A percentile compares a stretch with the other conserved stretches of the same genome.
phyloP scores from a whole-genome alignment of 73 alveolate species.

The Blepharisma japonicum region DNA sequence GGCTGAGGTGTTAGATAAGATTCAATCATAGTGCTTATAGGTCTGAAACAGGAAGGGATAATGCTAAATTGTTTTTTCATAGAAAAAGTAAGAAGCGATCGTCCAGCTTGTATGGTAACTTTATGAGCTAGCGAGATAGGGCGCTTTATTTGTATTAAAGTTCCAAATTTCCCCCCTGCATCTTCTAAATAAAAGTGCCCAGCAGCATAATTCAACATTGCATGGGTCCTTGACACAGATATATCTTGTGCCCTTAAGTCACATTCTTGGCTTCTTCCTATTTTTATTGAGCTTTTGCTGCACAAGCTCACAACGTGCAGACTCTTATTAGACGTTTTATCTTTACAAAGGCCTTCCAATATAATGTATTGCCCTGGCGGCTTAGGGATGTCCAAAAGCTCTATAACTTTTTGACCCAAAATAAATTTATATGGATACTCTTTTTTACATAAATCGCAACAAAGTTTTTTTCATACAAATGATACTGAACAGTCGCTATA shows the following conservation, averaged over 20 bases:
- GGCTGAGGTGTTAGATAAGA: background rate
- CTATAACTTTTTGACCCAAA: background rate
- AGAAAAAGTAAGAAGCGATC: slow-evolving; percentile 44
- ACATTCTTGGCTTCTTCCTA: slow-evolving; percentile 87
- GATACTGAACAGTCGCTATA: slow-evolving; percentile 36
- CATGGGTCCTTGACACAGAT: slow-evolving; percentile 81
- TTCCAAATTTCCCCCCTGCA: slow-evolving; percentile 80
- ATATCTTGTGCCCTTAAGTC: slow-evolving; percentile 75
- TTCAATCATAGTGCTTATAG: background rate
- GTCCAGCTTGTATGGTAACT: slow-evolving; percentile 41
- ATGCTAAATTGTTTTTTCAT: slow-evolving; percentile 34
- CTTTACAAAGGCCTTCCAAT: slow-evolving; percentile 33
- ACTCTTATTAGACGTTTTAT: slow-evolving; percentile 13
- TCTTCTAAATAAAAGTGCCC: slow-evolving; percentile 73
- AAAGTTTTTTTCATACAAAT: slow-evolving; percentile 72
- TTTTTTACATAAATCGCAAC: slow-evolving; percentile 87
- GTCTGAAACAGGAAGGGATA: slow-evolving; percentile 28
- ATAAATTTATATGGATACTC: slow-evolving; percentile 64
- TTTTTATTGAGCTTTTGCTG: slow-evolving; percentile 25
- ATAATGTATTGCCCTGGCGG: slow-evolving; percentile 29
- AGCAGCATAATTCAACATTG: slow-evolving; percentile 52
- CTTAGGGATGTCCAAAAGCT: slow-evolving; percentile 28
- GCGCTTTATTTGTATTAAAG: slow-evolving; percentile 68
- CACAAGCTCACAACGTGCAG: background rate
- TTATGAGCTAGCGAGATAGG: background rate